Conservation (phyloP, 352 stramenopile species). For the Globisporangium echinulatum region DNA sequence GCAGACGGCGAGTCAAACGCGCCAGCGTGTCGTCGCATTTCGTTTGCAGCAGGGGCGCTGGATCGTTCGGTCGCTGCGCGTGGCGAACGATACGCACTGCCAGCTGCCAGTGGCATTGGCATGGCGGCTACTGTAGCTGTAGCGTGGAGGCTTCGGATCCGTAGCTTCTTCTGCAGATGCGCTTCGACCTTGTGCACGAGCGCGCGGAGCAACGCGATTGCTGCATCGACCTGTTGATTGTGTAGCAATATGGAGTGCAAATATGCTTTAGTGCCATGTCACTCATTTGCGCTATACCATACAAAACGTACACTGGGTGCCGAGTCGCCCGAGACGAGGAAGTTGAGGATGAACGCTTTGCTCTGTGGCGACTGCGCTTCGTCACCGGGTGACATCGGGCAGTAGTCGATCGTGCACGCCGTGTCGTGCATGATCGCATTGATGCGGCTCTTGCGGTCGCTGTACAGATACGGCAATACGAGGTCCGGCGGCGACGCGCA, state of each 20-base stretch:
- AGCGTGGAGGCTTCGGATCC: constrained; percentile 11
- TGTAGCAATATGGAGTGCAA: no score
- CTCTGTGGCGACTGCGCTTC: constrained; percentile 22
- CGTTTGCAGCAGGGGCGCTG: neutral
- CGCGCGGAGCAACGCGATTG: constrained; percentile 26
- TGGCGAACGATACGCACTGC: neutral
- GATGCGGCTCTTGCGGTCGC: constrained; percentile 41
- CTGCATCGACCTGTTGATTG: constrained; percentile 32
- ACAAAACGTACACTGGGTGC: constrained; percentile 21
- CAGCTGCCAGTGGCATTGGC: neutral
- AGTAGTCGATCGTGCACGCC: constrained; percentile 60
- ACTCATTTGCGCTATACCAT: neutral
- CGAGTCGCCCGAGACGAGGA: constrained; percentile 43
- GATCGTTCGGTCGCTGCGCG: neutral
- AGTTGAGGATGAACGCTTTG: constrained; percentile 44
- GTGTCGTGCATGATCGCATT: constrained; percentile 42
- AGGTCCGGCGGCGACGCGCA: constrained; percentile 44
- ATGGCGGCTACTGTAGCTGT: neutral
- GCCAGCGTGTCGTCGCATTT: no score
- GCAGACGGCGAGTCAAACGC: no score
- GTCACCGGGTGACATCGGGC: constrained; percentile 47
- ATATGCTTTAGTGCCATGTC: neutral
- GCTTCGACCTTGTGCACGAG: constrained; percentile 45
- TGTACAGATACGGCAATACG: constrained; percentile 55
- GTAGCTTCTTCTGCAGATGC: constrained; percentile 42